phyloP scores from a whole-genome alignment of 2,329 filamentous ascomycete species.

The Colletotrichum sp. region DNA sequence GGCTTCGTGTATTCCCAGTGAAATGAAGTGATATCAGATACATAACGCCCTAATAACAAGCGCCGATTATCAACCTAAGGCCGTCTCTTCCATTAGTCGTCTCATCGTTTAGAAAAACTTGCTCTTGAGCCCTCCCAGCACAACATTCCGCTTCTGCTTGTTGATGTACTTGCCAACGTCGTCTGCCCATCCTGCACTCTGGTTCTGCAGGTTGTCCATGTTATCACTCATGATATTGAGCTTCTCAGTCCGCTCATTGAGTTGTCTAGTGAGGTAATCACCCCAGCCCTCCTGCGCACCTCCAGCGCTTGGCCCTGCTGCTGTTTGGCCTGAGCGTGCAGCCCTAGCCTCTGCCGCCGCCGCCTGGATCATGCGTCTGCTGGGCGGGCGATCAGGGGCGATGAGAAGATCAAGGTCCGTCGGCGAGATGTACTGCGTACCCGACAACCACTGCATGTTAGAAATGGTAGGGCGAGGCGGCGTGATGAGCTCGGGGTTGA shows the following conservation, averaged over 20 bases:
- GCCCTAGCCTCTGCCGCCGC: slow-evolving; percentile 76
- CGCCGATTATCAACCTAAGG: neutral
- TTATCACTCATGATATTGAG: slow-evolving; percentile 82
- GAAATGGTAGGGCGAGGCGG: slow-evolving; percentile 91
- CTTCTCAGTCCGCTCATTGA: slow-evolving; percentile 91
- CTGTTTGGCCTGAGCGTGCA: slow-evolving; percentile 42
- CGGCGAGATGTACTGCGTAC: slow-evolving; percentile 88
- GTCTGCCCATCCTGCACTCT: slow-evolving; percentile 82
- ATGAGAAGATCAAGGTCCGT: slow-evolving; percentile 90
- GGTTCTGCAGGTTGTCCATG: slow-evolving; percentile 82
- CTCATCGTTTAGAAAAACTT: slow-evolving; percentile 49
- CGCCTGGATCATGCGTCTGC: slow-evolving; percentile 86
- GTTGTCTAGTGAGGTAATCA: slow-evolving; percentile 83
- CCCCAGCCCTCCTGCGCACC: slow-evolving; percentile 66
- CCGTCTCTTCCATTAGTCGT: slow-evolving; percentile 13
- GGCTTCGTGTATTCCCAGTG: neutral
- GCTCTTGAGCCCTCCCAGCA: slow-evolving; percentile 72
- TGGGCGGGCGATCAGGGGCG: slow-evolving; percentile 84
- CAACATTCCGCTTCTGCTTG: slow-evolving; percentile 85
- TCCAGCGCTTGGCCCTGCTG: slow-evolving; percentile 24
- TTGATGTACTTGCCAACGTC: slow-evolving; percentile 88
- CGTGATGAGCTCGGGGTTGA: slow-evolving; percentile 76
- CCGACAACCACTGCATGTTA: slow-evolving; percentile 95
- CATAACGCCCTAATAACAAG: slow-evolving; percentile 1
- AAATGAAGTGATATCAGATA: neutral